Conservation (phyloP, 371 early-diverging fungal genomes). For the Mucor velutinosus region DNA sequence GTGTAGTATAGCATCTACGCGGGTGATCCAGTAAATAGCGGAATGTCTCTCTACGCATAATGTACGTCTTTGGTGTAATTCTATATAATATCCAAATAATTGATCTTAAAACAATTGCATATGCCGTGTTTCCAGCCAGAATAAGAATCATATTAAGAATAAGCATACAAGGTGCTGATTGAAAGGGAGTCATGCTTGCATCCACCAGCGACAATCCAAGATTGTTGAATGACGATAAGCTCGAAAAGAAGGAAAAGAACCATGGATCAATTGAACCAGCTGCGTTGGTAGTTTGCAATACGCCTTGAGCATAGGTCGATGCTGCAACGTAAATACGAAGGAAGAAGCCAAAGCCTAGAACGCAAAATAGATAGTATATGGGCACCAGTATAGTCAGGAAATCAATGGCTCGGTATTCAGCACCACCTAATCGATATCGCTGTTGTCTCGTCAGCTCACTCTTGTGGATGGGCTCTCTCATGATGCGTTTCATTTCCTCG, state of each 20-base stretch:
- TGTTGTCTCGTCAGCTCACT: conserved; percentile 49
- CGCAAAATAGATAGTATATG: conserved; percentile 36
- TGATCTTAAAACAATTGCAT: conserved; percentile 37
- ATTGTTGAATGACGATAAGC: conserved; percentile 42
- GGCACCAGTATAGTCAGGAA: conserved; percentile 40
- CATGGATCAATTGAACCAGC: conserved; percentile 32
- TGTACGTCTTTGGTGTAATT: conserved; percentile 32
- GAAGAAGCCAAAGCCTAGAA: conserved; percentile 31
- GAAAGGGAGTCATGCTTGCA: conserved; percentile 45
- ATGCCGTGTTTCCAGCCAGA: conserved; percentile 47
- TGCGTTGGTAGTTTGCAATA: conserved; percentile 22
- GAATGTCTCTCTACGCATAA: conserved; percentile 37
- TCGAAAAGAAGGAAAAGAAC: conserved; percentile 41
- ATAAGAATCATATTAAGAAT: conserved; percentile 31
- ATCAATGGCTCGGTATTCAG: conserved; percentile 49
- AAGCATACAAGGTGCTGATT: conserved; percentile 30
- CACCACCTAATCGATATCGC: conserved; percentile 47
- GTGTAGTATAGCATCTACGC: conserved; percentile 45
- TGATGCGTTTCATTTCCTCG: conserved; percentile 36
- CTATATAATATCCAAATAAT: conserved; percentile 40
- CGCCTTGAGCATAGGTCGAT: conserved; percentile 34
- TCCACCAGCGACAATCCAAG: conserved; percentile 36
- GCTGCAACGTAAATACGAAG: conserved; percentile 36
- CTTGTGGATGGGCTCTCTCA: conserved; percentile 44
- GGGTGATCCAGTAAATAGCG: conserved; percentile 46